These are phyloP conservation scores for Kluyveromyces starmeri DNA, from an alignment of 805 yeast species.

Conservation along the genomic window DNA sequence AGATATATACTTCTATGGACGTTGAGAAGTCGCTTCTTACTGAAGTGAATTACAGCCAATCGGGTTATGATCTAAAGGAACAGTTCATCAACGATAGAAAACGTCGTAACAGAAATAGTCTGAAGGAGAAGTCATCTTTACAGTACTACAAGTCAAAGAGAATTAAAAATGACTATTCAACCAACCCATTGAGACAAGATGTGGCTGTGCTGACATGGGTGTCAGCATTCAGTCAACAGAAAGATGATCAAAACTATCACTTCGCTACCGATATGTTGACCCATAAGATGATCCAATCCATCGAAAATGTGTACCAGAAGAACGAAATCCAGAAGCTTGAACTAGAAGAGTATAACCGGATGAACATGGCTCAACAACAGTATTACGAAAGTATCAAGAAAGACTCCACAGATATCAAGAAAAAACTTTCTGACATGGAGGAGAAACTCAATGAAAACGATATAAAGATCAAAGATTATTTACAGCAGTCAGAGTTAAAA, in stretches of 20 bases:
- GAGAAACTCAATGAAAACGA: constrained; percentile 26
- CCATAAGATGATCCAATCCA: constrained; percentile 51
- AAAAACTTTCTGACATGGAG: constrained; percentile 38
- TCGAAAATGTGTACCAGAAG: constrained; percentile 40
- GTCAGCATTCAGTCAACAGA: constrained; percentile 27
- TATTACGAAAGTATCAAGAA: constrained; percentile 36
- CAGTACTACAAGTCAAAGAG: constrained; percentile 53
- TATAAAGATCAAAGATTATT: constrained; percentile 25
- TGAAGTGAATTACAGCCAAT: constrained; percentile 54
- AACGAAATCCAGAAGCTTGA: constrained; percentile 40
- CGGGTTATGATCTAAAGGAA: constrained; percentile 36
- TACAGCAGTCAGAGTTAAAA: constrained; percentile 17
- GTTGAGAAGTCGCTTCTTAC: constrained; percentile 71
- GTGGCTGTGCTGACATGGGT: constrained; percentile 44
- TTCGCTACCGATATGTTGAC: constrained; percentile 40
- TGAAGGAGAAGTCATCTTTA: constrained; percentile 12
- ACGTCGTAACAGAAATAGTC: constrained; percentile 13
- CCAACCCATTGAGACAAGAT: constrained; percentile 56
- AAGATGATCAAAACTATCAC: constrained; percentile 29
- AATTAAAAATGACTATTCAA: constrained; percentile 54
- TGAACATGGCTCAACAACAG: constrained; percentile 33
- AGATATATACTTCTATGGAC: constrained; percentile 57
- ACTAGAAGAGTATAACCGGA: constrained; percentile 35
- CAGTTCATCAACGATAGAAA: constrained; percentile 24
- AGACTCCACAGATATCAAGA: constrained; percentile 37